These are phyloP conservation scores for Erysimum pusillum DNA, from an alignment of 441 rosid species.

Conservation along the genomic window DNA sequence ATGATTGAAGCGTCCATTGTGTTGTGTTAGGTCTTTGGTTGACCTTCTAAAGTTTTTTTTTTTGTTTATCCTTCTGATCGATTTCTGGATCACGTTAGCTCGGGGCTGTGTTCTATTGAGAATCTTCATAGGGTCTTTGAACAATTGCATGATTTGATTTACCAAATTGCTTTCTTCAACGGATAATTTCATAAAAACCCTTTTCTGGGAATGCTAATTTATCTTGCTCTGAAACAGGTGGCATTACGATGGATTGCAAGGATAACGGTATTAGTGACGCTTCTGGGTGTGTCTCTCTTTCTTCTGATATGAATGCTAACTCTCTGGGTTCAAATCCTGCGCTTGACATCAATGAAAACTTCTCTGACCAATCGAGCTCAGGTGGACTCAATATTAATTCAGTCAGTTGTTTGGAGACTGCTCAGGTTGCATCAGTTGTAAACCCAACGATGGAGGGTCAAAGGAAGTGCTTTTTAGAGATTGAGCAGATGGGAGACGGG, in stretches of 20 bases:
- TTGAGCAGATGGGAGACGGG: slow-evolving; percentile 29
- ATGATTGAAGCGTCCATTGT: slow-evolving; percentile 50
- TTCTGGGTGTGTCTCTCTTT: slow-evolving; percentile 37
- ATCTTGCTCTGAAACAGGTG: slow-evolving; percentile 33
- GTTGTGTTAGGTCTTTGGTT: slow-evolving; percentile 33
- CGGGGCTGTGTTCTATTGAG: slow-evolving; percentile 52
- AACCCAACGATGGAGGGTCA: not conserved
- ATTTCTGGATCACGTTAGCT: slow-evolving; percentile 34
- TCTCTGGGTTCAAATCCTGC: slow-evolving; percentile 37
- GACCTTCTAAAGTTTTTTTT: slow-evolving; percentile 38
- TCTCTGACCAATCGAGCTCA: slow-evolving; percentile 36
- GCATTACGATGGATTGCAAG: slow-evolving; percentile 43
- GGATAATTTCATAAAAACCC: slow-evolving; percentile 33
- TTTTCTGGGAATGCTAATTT: slow-evolving; percentile 32
- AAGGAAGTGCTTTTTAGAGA: slow-evolving; percentile 28
- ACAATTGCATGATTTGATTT: slow-evolving; percentile 35
- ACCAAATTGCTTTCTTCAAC: slow-evolving; percentile 40
- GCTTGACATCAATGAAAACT: slow-evolving; percentile 19
- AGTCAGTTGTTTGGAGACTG: slow-evolving; percentile 22
- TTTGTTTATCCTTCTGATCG: slow-evolving; percentile 16
- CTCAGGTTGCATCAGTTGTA: slow-evolving; percentile 34
- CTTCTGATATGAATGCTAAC: slow-evolving; percentile 42
- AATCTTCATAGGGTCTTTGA: slow-evolving; percentile 43
- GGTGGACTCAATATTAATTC: slow-evolving; percentile 11
- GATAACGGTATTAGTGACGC: slow-evolving; percentile 39